Evolutionary conservation across 139 green algal species (phyloP), one percentile per base, ranked within the genome.

Genomic region (Desmodesmus armatus): DNA sequence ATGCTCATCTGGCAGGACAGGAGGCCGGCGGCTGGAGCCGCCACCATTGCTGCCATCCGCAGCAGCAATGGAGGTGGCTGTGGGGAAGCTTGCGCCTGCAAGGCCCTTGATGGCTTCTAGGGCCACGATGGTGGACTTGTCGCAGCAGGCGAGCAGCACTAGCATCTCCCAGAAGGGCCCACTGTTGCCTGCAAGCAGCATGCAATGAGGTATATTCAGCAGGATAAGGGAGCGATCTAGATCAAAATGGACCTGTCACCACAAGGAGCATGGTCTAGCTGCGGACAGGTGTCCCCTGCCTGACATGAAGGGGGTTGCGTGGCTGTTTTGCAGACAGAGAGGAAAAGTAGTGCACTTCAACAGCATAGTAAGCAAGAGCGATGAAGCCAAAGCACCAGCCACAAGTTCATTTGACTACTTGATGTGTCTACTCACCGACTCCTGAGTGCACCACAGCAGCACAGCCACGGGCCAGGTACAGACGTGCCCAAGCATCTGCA

Each of bases 401-500:
- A n/a, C n/a, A n/a, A n/a, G n/a, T n/a, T n/a, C n/a, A n/a, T n/a
- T n/a, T n/a, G n/a, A n/a, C n/a, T n/a, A n/a, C n/a, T n/a, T n/a
- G n/a, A n/a, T n/a, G n/a, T n/a, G n/a, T n/a, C n/a, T 13, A 51
- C 78, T 58, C 82, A 89, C 89, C 89, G n/a, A 51, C 88, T 17
- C 93, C 91, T n/a, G 91, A 92, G 83, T 95, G 91, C n/a, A 96
- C 85, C 43, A 94, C 82, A 5, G 86, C 83, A 0, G 91, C 90
- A 77, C 94, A 97, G 11, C 91, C 85, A 3, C 94, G 87, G 0
- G 93, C 94, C 65, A 97, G 87, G 88, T 96, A 91, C n/a, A 96
- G 72, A 5, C 94, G 89, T 4, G 90, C 91, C 87, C 91, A 96
- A 13, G 84, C 80, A 88, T 97, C 94, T n/a, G n/a, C n/a, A n/a